These are phyloP conservation scores for Durusdinium trenchii DNA, from an alignment of 73 alveolate genomes.

Conservation along the genomic window DNA sequence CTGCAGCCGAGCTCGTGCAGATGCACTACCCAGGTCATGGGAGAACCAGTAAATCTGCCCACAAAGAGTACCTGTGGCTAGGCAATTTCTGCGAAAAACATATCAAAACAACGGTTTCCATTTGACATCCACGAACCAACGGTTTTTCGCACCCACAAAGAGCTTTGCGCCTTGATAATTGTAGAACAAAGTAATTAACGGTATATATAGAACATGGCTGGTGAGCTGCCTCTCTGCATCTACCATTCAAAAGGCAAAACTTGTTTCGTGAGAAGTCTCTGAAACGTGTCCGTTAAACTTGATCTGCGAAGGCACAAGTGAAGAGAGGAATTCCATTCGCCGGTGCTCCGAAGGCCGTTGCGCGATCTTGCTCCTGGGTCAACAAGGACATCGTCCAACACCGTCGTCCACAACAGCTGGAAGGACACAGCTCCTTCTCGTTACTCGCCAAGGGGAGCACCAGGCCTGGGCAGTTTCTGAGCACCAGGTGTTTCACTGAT, in stretches of 20 bases:
- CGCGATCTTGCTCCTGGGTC: slow-evolving; percentile 71
- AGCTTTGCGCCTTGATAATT: too few relatives aligned
- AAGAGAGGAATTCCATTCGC: slow-evolving; percentile 29
- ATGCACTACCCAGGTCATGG: slow-evolving; percentile 77
- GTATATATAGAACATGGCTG: too few relatives aligned
- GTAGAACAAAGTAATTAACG: too few relatives aligned
- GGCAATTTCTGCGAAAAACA: too few relatives aligned
- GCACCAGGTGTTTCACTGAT: too few relatives aligned
- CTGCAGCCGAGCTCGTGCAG: slow-evolving; percentile 81
- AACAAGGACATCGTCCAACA: neutral
- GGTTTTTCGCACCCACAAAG: too few relatives aligned
- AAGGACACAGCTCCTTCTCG: neutral
- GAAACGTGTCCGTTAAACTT: neutral
- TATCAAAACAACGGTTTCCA: too few relatives aligned
- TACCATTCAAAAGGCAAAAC: neutral
- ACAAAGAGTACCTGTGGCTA: slow-evolving; percentile 21
- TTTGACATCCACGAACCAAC: too few relatives aligned
- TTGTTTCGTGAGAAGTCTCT: too few relatives aligned
- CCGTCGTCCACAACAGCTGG: neutral
- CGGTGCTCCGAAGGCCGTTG: slow-evolving; percentile 85
- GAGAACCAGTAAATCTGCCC: slow-evolving; percentile 89
- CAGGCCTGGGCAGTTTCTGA: too few relatives aligned
- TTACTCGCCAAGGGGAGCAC: slow-evolving; percentile 57
- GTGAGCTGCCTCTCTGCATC: neutral
- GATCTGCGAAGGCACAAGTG: slow-evolving; percentile 19